Evolutionary conservation across 345 rosid species (phyloP).

Genomic region (Acer yangbiense): DNA sequence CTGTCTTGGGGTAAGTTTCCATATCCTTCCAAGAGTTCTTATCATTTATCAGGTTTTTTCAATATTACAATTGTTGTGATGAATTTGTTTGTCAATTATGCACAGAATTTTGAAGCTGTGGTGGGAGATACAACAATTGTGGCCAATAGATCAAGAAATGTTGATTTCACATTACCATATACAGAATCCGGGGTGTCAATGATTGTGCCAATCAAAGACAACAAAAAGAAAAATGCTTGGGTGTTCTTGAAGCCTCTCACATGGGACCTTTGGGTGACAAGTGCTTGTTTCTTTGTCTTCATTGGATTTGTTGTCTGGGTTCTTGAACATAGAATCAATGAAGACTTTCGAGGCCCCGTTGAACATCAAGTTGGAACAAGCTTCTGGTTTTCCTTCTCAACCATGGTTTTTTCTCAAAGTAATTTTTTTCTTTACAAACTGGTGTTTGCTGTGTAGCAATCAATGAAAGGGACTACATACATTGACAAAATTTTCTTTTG

Average conservation of each 20-base stretch:
- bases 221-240: slow-evolving; percentile 52
- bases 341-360: slow-evolving; percentile 64
- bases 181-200: slow-evolving; percentile 71
- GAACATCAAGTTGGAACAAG: slow-evolving; percentile 48
- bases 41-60: not conserved
- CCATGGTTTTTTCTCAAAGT: slow-evolving; percentile 56
- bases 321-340: slow-evolving; percentile 65
- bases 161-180: slow-evolving; percentile 73
- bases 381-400: slow-evolving; percentile 81
- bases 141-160: slow-evolving; percentile 42
- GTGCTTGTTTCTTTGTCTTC: slow-evolving; percentile 47
- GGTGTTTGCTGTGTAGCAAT: not conserved
- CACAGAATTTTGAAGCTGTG: slow-evolving; percentile 50
- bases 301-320: slow-evolving; percentile 70
- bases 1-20: slow-evolving; percentile 35
- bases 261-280: slow-evolving; percentile 66
- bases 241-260: slow-evolving; percentile 67
- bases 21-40: not conserved
- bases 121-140: slow-evolving; percentile 75
- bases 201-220: slow-evolving; percentile 55
- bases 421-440: not conserved
- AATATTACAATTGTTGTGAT: not conserved
- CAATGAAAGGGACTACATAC: not conserved
- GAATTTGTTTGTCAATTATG: not conserved
- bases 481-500: slow-evolving; percentile 11